Base-by-base conservation (phyloP, 768 basidiomycete genomes). In the Agaricus blazei region DNA sequence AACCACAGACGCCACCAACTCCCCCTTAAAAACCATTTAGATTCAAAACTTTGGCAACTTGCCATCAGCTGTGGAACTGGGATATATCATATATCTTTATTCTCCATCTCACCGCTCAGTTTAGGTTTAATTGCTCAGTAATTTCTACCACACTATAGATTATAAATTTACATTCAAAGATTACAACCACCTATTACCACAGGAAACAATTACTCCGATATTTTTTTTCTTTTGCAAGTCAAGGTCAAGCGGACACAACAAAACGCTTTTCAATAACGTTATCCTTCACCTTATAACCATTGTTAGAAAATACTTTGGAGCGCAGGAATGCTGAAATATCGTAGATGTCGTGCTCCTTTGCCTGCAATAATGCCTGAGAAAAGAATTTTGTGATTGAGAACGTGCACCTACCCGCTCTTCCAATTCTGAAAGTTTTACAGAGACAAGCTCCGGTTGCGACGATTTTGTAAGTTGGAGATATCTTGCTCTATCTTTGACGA, bases 341-440 rank as follows among this genome's bases (percentile, higher is more conserved):
- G 65, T 87, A 98, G 48, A 98, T 98, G 60, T 99, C 97, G 61
- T 97, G 87, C 48, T 98, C 97, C 66, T 96, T 97, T 8, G 94
- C 92, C 93, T 96, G 61, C 9, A 56, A 45, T 41, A 23, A 59
- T 36, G 51, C 53, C 12, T 19, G 56, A 49, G 40, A 57, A 48
- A 9, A 5, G 53, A 34, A 15, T 15, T 24, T 6, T 24, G 23
- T 2, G 23, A 37, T 38, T 40, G 23, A 28, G 45, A 9, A 34
- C 36, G 36, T 2, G 31, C 15, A 74, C 87, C 64, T 64, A 94
- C 96, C 68, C 92, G 78, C 59, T 88, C 87, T 63, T 98, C 92
- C 15, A 99, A 80, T 60, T 97, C 93, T 9, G 85, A 70, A 27
- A 90, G 68, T 61, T 88, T 89, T 65, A 98, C 78, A 1, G 79